Conservation (phyloP, 768 basidiomycete genomes). For the Boletus tomentosulus region DNA sequence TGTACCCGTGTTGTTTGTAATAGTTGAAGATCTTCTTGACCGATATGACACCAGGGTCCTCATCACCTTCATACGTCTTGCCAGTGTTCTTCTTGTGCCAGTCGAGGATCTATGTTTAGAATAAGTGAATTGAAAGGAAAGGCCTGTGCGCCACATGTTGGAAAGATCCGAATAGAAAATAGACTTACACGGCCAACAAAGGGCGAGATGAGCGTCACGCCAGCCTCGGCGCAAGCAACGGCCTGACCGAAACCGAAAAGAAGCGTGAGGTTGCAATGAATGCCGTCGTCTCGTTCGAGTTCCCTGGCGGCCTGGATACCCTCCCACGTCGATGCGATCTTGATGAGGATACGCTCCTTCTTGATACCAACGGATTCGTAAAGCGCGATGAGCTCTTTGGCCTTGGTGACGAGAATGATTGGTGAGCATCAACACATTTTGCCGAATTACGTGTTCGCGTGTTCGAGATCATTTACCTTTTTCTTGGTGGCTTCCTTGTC, state of each 20-base stretch:
- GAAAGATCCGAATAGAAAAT: constrained; percentile 10
- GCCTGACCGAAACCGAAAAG: constrained; percentile 99
- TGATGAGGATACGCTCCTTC: constrained; percentile 95
- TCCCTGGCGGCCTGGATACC: constrained; percentile 98
- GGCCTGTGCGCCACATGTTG: constrained; percentile 7
- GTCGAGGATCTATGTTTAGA: constrained; percentile 76
- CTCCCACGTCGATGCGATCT: constrained; percentile 99
- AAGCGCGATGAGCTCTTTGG: constrained; percentile 84
- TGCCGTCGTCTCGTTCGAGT: constrained; percentile 86
- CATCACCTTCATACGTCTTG: constrained; percentile 83
- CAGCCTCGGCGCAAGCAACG: constrained; percentile 97
- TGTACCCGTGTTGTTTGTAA: constrained; percentile 98
- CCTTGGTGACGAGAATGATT: constrained; percentile 36
- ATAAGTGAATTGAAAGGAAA: constrained; percentile 8
- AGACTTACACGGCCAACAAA: constrained; percentile 91
- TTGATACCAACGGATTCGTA: constrained; percentile 93
- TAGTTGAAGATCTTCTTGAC: constrained; percentile 99
- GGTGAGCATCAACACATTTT: constrained; percentile 3
- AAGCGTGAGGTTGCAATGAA: constrained; percentile 99
- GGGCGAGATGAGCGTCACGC: constrained; percentile 97
- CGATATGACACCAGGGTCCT: constrained; percentile 93
- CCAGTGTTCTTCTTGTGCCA: constrained; percentile 96
- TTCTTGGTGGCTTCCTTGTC: constrained; percentile 90
- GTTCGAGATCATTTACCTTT: constrained; percentile 49
- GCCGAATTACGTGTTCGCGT: constrained; percentile 21